Evolutionary conservation across 331 rosid species (phyloP), one percentile per base, ranked within the genome.

Genomic region (Rosa hybrid): DNA sequence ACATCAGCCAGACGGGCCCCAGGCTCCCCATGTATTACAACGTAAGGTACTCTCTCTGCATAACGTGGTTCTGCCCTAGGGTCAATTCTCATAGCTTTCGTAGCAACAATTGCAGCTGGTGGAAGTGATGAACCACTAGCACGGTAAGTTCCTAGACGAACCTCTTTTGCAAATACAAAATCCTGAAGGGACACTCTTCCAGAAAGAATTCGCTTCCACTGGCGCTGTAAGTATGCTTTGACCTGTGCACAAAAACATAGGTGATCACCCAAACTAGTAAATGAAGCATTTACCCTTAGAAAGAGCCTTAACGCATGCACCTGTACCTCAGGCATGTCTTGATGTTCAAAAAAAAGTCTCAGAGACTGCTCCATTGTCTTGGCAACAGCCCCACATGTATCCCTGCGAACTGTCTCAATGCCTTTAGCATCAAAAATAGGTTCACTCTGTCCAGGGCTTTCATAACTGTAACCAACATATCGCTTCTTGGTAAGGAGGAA

Each of bases 391-490:
- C 80, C 90, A 80, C 98, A 92, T 3, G 98, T 92, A 81, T 94
- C 98, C 87, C 98, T 89, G 77, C 96, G 95, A 78, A 94, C 93
- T 62, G 98, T 94, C 87, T 94, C 98, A 83, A 92, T 90, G 62
- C 98, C 98, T 82, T 94, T 94, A 71, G 98, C 98, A 88, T 94
- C 98, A 91, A 94, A 92, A 67, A 85, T 78, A 48, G 97, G 98
- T 83, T 86, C 89, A 53, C 6, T 74, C 84, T 92, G 97, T 72
- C 86, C 77, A 77, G 96, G 92, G 78, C 87, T 89, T 84, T 92
- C 98, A 83, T 91, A 94, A 88, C 98, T 94, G 83, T 91, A 94
- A 79, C 98, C 98, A 64, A 94, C 98, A 81, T 94, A 94, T 54
- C 98, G 95, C 86, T 94, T 94, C 90, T 94, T 92, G 17, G 98